Evolutionary conservation across 345 rosid species (phyloP), one percentile per base, ranked within the genome.

Genomic region (Clarkia xantiana): DNA sequence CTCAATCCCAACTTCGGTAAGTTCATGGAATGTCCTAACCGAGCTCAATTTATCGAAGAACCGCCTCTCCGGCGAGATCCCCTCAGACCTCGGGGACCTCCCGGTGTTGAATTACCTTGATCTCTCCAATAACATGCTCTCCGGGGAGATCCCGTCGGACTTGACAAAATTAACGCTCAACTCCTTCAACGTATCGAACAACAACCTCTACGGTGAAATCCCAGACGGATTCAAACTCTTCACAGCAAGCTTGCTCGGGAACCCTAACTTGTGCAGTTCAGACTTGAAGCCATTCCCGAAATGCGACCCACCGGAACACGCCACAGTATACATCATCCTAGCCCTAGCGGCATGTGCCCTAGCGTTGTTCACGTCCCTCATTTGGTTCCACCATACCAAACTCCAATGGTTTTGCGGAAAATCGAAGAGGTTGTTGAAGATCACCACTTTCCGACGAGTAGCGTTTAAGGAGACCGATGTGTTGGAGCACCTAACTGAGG

Each of bases 241-340:
- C 22, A 14, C 59, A 38, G 46, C 66, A 16, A 57, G 91, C 69
- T 71, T 86, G 11, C 14, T 53, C 67, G 95, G 76, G 29, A 86
- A 86, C 65, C 86, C 82, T 52, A 44, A 44, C 50, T 79, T 86
- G 2, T 86, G 95, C 66, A 73, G 76, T 44, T 72, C 71, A 44
- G 58, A 57, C 61, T 46, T 71, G 62, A 57, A 71, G 17, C 74
- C 78, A 3, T 34, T 79, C n/a, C 67, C 59, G 16, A 66, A 64
- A 13, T 86, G 95, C 58, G 54, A 71, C 7, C 59, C 20, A 4
- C 52, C 50, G 74, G 68, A 42, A 55, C 64, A 9, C 11, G 57
- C 25, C 66, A 58, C 45, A 18, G 66, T 20, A 44, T 61, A 11
- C 41, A 42, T 25, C 36, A 55, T 55, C 29, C 11, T 67, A 6